Conservation (phyloP, 2,329 filamentous ascomycete species). For the Hypomyces perniciosus region DNA sequence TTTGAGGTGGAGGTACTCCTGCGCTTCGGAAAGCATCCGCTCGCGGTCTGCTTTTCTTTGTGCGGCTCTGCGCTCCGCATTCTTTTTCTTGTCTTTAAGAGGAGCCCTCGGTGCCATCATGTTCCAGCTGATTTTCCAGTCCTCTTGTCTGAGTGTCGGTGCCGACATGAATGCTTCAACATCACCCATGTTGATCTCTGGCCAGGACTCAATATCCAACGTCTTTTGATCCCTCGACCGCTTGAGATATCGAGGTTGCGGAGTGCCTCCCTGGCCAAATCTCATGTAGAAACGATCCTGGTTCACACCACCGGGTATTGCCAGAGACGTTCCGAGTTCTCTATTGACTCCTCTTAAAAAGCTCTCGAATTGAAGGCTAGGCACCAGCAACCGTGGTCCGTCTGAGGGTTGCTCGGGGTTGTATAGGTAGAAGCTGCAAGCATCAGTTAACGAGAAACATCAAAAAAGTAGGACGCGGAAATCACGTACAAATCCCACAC, state of each 20-base stretch:
- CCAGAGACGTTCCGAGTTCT: slow-evolving; percentile 46
- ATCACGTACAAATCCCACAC: slow-evolving; percentile 66
- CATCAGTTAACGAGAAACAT: not conserved
- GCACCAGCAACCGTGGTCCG: slow-evolving; percentile 60
- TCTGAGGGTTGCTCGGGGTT: slow-evolving; percentile 39
- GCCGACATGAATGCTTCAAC: slow-evolving; percentile 22
- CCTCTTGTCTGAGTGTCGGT: not conserved
- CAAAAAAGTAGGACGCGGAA: not conserved
- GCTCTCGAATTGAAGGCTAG: slow-evolving; percentile 56
- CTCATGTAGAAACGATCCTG: slow-evolving; percentile 51
- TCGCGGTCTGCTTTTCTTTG: slow-evolving; percentile 45
- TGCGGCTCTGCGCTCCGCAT: slow-evolving; percentile 38
- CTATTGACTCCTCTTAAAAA: slow-evolving; percentile 62
- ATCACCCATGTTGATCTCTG: slow-evolving; percentile 33
- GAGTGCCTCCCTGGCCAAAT: slow-evolving; percentile 55
- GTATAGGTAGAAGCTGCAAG: slow-evolving; percentile 59
- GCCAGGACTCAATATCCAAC: slow-evolving; percentile 24
- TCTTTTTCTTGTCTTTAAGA: slow-evolving; percentile 33
- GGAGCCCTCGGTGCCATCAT: slow-evolving; percentile 17
- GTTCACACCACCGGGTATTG: slow-evolving; percentile 49
- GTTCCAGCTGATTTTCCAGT: slow-evolving; percentile 15
- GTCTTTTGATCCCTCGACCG: slow-evolving; percentile 40
- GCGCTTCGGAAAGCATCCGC: slow-evolving; percentile 55
- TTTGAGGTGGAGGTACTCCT: slow-evolving; percentile 63
- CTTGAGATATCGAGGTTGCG: slow-evolving; percentile 63